Evolutionary conservation across 2,329 filamentous ascomycete genomes (phyloP), one percentile per base, ranked within the genome.

Genomic region (Pseudogymnoascus sp.): DNA sequence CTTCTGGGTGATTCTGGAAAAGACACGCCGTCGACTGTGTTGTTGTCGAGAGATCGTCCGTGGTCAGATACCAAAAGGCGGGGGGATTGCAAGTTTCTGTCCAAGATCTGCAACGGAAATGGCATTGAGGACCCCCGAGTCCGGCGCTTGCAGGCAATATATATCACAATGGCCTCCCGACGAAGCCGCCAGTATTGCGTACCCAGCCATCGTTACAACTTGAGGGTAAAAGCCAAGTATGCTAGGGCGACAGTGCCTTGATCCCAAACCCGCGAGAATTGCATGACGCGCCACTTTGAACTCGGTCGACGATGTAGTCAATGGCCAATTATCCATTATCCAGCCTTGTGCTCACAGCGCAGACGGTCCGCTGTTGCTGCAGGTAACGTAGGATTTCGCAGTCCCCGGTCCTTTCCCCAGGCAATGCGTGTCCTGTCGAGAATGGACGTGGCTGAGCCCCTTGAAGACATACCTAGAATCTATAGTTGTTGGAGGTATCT

Each of bases 71-170:
- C n/a, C 3, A 31, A 31, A 34, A 34, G 28, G n/a, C 25, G 51
- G 25, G 25, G 25, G 51, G 25, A 19, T 19, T 34, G 14, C 19
- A 19, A 34, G n/a, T 19, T 57, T 57, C 34, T 31, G 51, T 34
- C 51, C 28, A 57, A 57, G 51, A 57, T 57, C 51, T 57, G 51
- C 25, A 57, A 57, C 51, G 51, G 51, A 57, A 19, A 34, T 57
- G 51, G 51, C 51, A 34, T 57, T 19, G 25, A 57, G 51, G 51
- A 57, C 51, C 51, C 23, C 51, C 51, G 51, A 57, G 11, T n/a
- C 51, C 51, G 25, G 10, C 51, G 51, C 51, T 57, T 57, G 51
- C 51, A 57, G 51, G 51, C 51, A 57, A 57, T 57, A 57, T 57
- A 34, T 34, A 57, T 57, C 51, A 54, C 48, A 34, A 57, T 57